phyloP scores from a whole-genome alignment of 2,329 filamentous ascomycete genomes.

The Tricladium varicosporioides region DNA sequence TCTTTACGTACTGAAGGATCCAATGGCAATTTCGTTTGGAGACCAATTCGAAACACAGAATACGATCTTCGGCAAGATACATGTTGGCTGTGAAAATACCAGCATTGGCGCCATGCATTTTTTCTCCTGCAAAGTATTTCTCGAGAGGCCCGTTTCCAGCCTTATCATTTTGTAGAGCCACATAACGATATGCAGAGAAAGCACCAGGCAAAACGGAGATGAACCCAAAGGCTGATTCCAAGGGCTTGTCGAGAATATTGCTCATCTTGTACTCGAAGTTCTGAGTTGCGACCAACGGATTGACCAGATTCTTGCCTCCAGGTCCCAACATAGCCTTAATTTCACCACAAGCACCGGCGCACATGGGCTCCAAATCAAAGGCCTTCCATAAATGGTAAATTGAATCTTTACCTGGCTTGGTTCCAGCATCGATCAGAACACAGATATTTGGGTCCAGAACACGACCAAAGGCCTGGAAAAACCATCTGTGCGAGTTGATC shows the following conservation, averaged over 20 bases:
- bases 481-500: slow-evolving; percentile 99
- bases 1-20: slow-evolving; percentile 98
- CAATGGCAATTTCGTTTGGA: slow-evolving; percentile 96
- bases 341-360: slow-evolving; percentile 93
- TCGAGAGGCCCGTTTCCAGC: slow-evolving; percentile 88
- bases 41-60: slow-evolving; percentile 97
- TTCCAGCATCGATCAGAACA: slow-evolving; percentile 93
- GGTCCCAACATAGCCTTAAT: slow-evolving; percentile 96
- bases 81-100: slow-evolving; percentile 99
- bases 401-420: slow-evolving; percentile 87
- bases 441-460: slow-evolving; percentile 96
- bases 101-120: slow-evolving; percentile 82
- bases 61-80: slow-evolving; percentile 98
- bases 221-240: slow-evolving; percentile 97
- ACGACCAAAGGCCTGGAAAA: slow-evolving; percentile 94
- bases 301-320: slow-evolving; percentile 82
- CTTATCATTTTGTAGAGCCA: slow-evolving; percentile 95
- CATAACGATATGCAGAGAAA: slow-evolving; percentile 95
- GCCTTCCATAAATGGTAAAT: slow-evolving; percentile 99
- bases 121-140: slow-evolving; percentile 97
- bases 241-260: slow-evolving; percentile 96
- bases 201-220: slow-evolving; percentile 95
- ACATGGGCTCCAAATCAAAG: slow-evolving; percentile 97
- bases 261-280: slow-evolving; percentile 99
- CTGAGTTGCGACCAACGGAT: slow-evolving; percentile 91